A percentile compares a stretch with the other conserved stretches of the same genome.
These are phyloP conservation scores for Brassica hybrid DNA, from an alignment of 441 rosid species.

Conservation along the genomic window DNA sequence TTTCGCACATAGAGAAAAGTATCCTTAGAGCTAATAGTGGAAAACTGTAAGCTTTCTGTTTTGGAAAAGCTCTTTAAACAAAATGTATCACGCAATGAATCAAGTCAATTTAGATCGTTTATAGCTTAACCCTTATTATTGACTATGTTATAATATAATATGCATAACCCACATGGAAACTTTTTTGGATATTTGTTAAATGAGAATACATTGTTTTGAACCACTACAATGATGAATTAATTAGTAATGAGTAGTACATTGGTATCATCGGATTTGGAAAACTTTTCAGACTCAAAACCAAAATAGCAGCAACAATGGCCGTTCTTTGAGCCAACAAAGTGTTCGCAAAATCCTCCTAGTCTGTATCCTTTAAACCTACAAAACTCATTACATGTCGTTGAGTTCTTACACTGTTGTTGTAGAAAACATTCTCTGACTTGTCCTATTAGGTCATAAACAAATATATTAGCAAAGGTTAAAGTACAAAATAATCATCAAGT, in stretches of 20 bases:
- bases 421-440: neutral
- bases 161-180: conserved; percentile 2
- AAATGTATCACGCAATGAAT: no score
- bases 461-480: neutral
- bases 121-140: neutral
- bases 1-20: no score
- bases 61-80: no score
- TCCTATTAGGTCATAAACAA: conserved; percentile 11
- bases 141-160: neutral
- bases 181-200: neutral
- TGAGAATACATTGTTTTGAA: neutral
- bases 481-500: neutral
- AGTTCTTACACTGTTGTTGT: neutral
- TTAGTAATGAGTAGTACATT: neutral
- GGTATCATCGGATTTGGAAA: neutral
- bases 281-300: conserved; percentile 4
- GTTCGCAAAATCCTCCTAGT: conserved; percentile 10
- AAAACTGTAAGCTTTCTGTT: no score
- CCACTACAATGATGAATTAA: neutral
- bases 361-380: conserved; percentile 6
- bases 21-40: no score
- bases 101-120: neutral
- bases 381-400: conserved; percentile 13
- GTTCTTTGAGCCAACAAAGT: neutral
- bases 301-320: conserved; percentile 27